A percentile compares a stretch with the other conserved stretches of the same genome.
Conservation (phyloP, 129 eudicot genomes). For the Calendula officinalis region DNA sequence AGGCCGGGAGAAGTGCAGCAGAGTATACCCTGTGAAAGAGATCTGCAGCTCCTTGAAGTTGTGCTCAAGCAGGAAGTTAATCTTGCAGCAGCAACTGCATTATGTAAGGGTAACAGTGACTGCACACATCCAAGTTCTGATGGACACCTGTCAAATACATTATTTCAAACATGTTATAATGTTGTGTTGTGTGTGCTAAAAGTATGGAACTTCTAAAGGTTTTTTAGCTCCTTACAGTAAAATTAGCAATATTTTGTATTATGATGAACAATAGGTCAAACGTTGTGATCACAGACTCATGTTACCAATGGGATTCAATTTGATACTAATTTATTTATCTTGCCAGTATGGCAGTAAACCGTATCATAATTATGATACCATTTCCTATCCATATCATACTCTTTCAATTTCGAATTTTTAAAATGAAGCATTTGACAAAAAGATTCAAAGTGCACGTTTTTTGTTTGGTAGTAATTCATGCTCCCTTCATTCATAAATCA, state of each 20-base stretch:
- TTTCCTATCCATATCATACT: no score
- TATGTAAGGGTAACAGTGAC: constrained; percentile 85
- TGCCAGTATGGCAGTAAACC: no score
- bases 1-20: constrained; percentile 72
- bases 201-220: no score
- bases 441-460: neutral
- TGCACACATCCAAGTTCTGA: constrained; percentile 66
- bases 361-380: no score
- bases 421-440: neutral
- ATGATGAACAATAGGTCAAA: neutral
- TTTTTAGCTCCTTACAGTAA: no score
- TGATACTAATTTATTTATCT: no score
- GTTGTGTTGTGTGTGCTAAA: neutral
- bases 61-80: constrained; percentile 79
- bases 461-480: neutral
- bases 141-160: constrained; percentile 46
- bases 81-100: constrained; percentile 72
- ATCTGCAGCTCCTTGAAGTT: constrained; percentile 72
- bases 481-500: constrained; percentile 5
- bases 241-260: neutral
- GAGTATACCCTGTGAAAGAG: constrained; percentile 90
- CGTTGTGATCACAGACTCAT: neutral
- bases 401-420: neutral
- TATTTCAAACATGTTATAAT: neutral
- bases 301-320: neutral